Evolutionary conservation across 2,329 filamentous ascomycete genomes (phyloP), one percentile per base, ranked within the genome.

Genomic region (Ramularia collo-cygni): DNA sequence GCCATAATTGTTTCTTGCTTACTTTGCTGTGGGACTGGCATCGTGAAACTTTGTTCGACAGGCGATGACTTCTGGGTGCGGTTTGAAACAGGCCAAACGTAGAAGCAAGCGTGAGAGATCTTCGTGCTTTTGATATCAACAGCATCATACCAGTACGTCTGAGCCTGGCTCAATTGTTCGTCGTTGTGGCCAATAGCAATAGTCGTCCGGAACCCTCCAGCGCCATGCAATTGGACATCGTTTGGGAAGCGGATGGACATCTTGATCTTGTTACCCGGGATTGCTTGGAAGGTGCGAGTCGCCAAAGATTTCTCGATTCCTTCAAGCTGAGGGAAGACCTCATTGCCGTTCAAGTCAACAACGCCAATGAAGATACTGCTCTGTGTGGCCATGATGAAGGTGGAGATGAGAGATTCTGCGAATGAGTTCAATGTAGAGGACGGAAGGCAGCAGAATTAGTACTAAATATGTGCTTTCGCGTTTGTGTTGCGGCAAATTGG

Each of bases 181-280:
- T 32, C 26, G 8, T 14, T 33, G 16, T 33, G 37, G 10, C 37
- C 29, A 15, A 39, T 3, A 7, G 37, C 37, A 14, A 38, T 14
- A 8, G 28, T 33, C 15, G 32, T 13, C 9, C 21, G 29, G 10
- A 39, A n/a, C 4, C 37, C 37, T 26, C 24, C n/a, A 15, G 37
- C 28, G 9, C 18, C 32, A 10, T 21, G 17, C 3, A 35, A 21
- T 7, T 35, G 9, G 12, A 35, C 18, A 7, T 35, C 15, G 3
- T 35, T n/a, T 8, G 9, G 6, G 12, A 35, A 35, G 10, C 32
- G 7, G 17, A 35, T 4, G 7, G 8, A 4, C 4, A 35, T 17
- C 32, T 35, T 21, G 32, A 35, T 14, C n/a, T 6, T 4, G 15
- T 17, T n/a, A 13, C 32, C 32, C 8, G 32, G 14, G 4, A 8